phyloP scores from a whole-genome alignment of 768 basidiomycete genomes.

The Ephemerocybe angulata region DNA sequence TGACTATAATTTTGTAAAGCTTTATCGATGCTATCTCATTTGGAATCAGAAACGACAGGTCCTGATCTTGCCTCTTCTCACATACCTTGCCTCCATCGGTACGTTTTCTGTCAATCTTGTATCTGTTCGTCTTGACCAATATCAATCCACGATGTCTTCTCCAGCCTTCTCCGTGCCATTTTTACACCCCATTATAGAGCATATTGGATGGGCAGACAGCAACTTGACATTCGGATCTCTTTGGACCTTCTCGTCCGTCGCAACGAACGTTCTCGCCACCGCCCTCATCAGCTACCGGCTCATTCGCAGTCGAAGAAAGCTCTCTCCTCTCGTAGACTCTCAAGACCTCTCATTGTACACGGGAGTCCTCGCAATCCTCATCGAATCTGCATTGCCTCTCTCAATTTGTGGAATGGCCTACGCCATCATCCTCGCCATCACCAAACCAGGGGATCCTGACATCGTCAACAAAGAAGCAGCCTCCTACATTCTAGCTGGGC shows the following conservation, averaged over 20 bases:
- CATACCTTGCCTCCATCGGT: background rate
- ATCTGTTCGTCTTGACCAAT: background rate
- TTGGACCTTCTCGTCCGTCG: background rate
- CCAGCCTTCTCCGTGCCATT: background rate
- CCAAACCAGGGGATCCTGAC: background rate
- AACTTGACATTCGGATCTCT: background rate
- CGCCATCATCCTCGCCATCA: background rate
- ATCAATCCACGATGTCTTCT: background rate
- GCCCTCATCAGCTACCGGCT: constrained; percentile 1
- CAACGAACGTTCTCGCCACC: constrained; percentile 1
- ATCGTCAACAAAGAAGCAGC: background rate
- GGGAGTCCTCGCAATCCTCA: background rate
- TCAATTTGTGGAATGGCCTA: background rate
- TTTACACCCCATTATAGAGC: background rate
- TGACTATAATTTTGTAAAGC: background rate
- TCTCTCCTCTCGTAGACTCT: background rate
- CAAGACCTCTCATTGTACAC: background rate
- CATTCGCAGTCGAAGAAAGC: background rate
- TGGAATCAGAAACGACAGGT: constrained; percentile 4
- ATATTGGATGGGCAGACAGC: background rate
- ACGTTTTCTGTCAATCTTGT: background rate
- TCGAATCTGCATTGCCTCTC: background rate
- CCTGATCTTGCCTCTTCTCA: background rate
- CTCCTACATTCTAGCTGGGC: background rate
- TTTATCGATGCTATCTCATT: constrained; percentile 7